phyloP scores from a whole-genome alignment of 1,284 basidiomycete species.

The Polyporus tsugae region DNA sequence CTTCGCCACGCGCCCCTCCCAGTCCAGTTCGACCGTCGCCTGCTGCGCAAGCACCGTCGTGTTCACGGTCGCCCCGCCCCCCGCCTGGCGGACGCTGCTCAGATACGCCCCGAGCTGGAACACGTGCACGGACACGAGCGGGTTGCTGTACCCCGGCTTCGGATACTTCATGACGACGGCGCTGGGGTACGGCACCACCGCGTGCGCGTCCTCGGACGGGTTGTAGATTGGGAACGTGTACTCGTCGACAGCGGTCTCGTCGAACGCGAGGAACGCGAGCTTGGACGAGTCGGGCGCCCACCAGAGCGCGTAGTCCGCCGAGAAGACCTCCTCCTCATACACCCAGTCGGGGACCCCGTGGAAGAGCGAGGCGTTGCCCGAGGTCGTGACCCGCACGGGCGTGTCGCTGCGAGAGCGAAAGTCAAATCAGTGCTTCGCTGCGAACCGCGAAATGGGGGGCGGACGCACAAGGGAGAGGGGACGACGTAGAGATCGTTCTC shows the following conservation, averaged over 20 bases:
- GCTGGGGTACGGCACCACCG: slow-evolving; percentile 81
- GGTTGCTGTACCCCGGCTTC: slow-evolving; percentile 93
- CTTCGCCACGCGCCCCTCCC: slow-evolving; percentile 64
- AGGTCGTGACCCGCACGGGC: slow-evolving; percentile 83
- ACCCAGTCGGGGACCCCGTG: slow-evolving; percentile 98
- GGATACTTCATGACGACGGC: slow-evolving; percentile 89
- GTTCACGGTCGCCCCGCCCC: slow-evolving; percentile 31
- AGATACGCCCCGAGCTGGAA: slow-evolving; percentile 72
- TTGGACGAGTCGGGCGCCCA: slow-evolving; percentile 88
- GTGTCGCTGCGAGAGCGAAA: slow-evolving; percentile 42
- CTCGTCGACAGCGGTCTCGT: slow-evolving; percentile 89
- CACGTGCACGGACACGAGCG: slow-evolving; percentile 84
- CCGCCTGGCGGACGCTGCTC: slow-evolving; percentile 40
- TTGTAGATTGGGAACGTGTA: slow-evolving; percentile 94
- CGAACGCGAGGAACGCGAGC: slow-evolving; percentile 86
- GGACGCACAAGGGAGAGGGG: slow-evolving; percentile 62
- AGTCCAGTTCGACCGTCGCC: slow-evolving; percentile 67
- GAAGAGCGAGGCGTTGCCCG: slow-evolving; percentile 87
- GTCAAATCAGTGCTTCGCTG: background rate
- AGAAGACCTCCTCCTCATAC: slow-evolving; percentile 94
- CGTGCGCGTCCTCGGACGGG: slow-evolving; percentile 71
- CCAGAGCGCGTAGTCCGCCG: slow-evolving; percentile 82
- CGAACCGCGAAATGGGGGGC: slow-evolving; percentile 1
- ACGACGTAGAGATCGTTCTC: slow-evolving; percentile 88
- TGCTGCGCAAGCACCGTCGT: slow-evolving; percentile 46